These are phyloP conservation scores for Thinopyrum elongatum DNA, from an alignment of 176 grass and related monocot genomes.

Conservation along the genomic window DNA sequence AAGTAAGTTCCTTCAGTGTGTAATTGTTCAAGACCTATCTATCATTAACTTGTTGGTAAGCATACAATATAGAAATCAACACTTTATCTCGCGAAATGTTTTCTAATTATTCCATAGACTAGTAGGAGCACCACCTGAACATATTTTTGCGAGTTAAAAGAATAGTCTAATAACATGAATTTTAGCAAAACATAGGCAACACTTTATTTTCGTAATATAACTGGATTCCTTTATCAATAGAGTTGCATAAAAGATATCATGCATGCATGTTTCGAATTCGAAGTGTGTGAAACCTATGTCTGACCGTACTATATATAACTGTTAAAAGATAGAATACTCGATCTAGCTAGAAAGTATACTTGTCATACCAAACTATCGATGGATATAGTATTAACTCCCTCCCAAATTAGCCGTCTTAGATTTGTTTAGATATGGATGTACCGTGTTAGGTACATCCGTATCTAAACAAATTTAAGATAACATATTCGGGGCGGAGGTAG, in stretches of 20 bases:
- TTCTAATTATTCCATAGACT: background rate
- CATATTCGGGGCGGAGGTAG: no score
- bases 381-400: no score
- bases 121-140: background rate
- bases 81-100: background rate
- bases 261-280: background rate
- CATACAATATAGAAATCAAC: background rate
- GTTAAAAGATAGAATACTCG: background rate
- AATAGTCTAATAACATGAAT: slow-evolving; percentile 27
- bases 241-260: background rate
- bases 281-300: background rate
- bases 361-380: background rate
- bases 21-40: background rate
- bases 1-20: background rate
- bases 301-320: background rate
- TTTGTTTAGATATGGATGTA: no score
- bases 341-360: background rate
- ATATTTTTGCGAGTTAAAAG: background rate
- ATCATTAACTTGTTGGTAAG: background rate
- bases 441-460: no score
- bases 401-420: no score
- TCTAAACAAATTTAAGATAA: no score
- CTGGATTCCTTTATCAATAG: background rate
- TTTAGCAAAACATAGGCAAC: background rate
- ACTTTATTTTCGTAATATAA: background rate